Evolutionary conservation across 176 grass and related monocot genomes (phyloP).

Genomic region (Metroxylon sagu): DNA sequence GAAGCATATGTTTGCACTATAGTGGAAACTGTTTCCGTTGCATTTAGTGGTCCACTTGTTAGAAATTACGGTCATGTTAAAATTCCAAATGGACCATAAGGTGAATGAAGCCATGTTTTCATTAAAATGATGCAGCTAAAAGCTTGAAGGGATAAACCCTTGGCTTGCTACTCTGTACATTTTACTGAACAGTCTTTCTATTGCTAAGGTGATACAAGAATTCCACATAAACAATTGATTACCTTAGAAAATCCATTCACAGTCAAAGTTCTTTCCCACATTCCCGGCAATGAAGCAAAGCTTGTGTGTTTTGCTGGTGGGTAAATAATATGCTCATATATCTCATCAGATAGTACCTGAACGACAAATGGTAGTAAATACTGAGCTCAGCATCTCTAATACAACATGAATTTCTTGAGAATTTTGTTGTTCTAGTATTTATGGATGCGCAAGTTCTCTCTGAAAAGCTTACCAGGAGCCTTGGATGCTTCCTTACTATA

Average conservation of each 20-base stretch:
- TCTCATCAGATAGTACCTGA: conserved; percentile 87
- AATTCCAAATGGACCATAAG: no score
- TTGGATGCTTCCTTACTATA: conserved; percentile 80
- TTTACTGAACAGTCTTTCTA: no score
- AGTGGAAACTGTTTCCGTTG: no score
- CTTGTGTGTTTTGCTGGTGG: conserved; percentile 51
- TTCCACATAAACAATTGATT: conserved; percentile 1
- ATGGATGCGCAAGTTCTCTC: neutral
- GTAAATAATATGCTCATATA: conserved; percentile 76
- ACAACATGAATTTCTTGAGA: neutral
- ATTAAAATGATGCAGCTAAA: no score
- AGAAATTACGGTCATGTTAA: no score
- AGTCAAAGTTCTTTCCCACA: conserved; percentile 67
- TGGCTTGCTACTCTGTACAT: no score
- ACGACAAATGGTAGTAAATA: conserved; percentile 5
- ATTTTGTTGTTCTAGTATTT: neutral
- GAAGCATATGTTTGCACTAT: no score
- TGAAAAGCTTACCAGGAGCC: conserved; percentile 53
- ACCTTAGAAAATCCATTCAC: conserved; percentile 76
- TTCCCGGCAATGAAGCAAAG: conserved; percentile 66
- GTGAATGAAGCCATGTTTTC: no score
- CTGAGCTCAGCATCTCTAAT: neutral
- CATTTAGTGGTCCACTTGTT: no score
- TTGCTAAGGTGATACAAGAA: no score
- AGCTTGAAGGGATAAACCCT: no score